Base-by-base conservation (phyloP, 2,329 filamentous ascomycete genomes). In the Lojkania enalia region DNA sequence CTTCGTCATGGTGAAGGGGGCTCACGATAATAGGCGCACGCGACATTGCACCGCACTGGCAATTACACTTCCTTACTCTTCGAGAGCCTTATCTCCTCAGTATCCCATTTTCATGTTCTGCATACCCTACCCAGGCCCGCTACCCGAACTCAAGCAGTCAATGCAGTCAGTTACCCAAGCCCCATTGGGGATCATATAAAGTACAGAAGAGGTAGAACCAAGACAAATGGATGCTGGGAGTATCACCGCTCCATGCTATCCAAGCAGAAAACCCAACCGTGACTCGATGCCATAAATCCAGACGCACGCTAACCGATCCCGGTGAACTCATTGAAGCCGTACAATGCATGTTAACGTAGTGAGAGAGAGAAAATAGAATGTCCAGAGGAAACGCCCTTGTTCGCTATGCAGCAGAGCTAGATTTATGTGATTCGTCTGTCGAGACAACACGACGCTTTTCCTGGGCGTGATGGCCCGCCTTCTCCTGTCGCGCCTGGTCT, bases 401-500 rank as follows among this genome's bases (percentile, higher is more conserved):
- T 7, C 16, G 14, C 37, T 63, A 66, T 36, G 52, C 53, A 13
- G 54, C 60, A 45, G 51, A 49, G 23, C 44, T 52, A 40, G 64
- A 54, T 37, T 61, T 52, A 40, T 53, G 57, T 20, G 59, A 55
- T 42, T 70, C 70, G 37, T 72, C 70, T 6, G 59, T 56, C 30
- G 58, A 59, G 16, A 60, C 55, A 19, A 72, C 74, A 52, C 70
- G 70, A 43, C 75, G 70, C 63, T 74, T 76, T 42, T 77, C 73
- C 30, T 64, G 56, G 27, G 50, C 56, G 44, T 66, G 62, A 30
- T 71, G 70, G 39, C 69, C 64, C 32, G 70, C 80, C 73, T 95
- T 95, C 64, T 96, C 90, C 58, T 92, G 89, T 51, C 91, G 87
- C 44, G 89, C 88, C 71, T 96, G 90, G 63, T 96, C 91, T 53